Evolutionary conservation across 257 asterid genomes (phyloP), one percentile per base, ranked within the genome.

Genomic region (Handroanthus guayacan): DNA sequence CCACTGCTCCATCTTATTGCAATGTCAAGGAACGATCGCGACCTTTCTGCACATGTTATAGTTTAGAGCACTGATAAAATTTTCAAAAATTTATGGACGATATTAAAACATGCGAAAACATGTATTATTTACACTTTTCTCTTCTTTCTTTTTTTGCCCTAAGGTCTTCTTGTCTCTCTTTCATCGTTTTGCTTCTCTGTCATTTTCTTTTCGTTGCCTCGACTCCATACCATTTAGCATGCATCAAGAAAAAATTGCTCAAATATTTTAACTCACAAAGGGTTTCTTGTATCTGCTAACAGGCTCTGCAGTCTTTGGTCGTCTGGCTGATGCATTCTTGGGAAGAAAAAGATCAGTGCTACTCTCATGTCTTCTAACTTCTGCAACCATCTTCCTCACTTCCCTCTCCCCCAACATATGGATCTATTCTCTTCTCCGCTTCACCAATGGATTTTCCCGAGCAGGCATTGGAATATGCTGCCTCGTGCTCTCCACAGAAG

Each of bases 391-490:
- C 72, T 85, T 82, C 79, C 86, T 89, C 20, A 85, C 88, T 74
- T 87, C 92, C 7, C 83, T 87, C 71, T 79, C 94, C 20, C 87
- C 87, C 9, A 89, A 87, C 72, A 77, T 89, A 74, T 89, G 90
- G 90, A n/a, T 84, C 45, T 89, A 89, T 65, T 14, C 94, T 0
- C 66, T 84, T 9, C 84, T 89, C 31, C 91, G 91, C 25, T 89
- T 89, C 11, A 67, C 84, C 37, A 89, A 82, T 9, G 92, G 92
- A 9, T 82, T 89, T 63, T 85, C 90, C 2, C 71, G 92, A 38
- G 87, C 94, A 14, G 94, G 94, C n/a, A 85, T 89, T 20, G 91
- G 90, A 34, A 82, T 84, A 65, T 83, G 90, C 78, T 80, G 91
- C 78, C 89, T 85, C 9, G 90, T 80, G 37, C 87, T 89, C 14